Conservation (phyloP, 129 eudicot genomes). For the Flaveria linearis region DNA sequence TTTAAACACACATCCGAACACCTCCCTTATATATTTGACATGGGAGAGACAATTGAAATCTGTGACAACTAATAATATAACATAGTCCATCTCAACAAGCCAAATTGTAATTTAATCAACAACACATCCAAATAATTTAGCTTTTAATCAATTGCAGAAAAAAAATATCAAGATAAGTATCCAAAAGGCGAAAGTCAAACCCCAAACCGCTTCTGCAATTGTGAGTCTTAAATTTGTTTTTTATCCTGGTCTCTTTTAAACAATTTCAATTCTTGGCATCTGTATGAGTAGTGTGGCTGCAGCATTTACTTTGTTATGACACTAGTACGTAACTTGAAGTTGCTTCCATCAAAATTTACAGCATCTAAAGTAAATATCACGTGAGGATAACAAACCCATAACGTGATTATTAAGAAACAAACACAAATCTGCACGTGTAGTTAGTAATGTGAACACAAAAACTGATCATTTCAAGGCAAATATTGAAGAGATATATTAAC, state of each 20-base stretch:
- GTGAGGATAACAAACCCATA: conserved; percentile 4
- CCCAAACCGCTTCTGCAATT: conserved; percentile 4
- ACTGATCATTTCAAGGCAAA: background rate
- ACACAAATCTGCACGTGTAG: background rate
- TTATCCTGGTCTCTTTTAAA: background rate
- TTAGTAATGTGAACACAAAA: background rate
- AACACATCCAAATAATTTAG: background rate
- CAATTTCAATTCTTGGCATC: conserved; percentile 7
- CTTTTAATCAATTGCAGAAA: background rate
- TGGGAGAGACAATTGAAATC: background rate
- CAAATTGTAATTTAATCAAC: background rate
- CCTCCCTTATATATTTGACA: conserved; percentile 2
- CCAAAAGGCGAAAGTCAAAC: background rate
- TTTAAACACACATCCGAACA: background rate
- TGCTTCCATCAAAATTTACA: background rate
- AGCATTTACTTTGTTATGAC: background rate
- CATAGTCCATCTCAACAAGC: background rate
- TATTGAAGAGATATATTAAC: background rate
- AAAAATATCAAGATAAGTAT: background rate
- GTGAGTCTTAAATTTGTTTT: background rate
- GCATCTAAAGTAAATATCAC: conserved; percentile 18
- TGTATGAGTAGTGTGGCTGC: background rate
- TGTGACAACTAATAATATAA: background rate
- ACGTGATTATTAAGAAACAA: background rate
- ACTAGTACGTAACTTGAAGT: background rate